These are phyloP conservation scores for Saccharomyces paradoxus DNA, from an alignment of 805 yeast genomes.

Conservation along the genomic window DNA sequence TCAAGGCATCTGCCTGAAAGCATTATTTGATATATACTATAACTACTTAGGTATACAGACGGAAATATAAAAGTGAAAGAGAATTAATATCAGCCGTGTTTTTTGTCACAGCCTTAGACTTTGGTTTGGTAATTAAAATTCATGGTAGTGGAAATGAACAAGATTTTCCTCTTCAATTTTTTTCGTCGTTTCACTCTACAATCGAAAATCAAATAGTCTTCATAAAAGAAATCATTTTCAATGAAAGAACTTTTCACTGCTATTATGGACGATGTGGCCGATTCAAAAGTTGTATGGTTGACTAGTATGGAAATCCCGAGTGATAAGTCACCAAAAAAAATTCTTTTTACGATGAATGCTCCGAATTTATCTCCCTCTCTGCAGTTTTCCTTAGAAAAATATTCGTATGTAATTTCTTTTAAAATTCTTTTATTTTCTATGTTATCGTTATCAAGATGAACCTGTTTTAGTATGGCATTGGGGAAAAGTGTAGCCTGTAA, in stretches of 20 bases:
- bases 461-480: not conserved
- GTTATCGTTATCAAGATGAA: not conserved
- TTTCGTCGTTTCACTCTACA: not conserved
- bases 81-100: not conserved
- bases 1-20: not conserved
- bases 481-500: not conserved
- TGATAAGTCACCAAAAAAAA: not conserved
- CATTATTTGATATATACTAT: not conserved
- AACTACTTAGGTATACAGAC: not conserved
- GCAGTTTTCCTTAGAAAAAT: not conserved
- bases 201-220: not conserved
- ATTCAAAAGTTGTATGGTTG: not conserved
- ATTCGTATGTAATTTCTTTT: not conserved
- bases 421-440: not conserved
- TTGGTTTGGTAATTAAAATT: not conserved
- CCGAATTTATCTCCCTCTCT: not conserved
- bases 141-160: not conserved
- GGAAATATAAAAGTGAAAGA: not conserved
- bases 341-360: not conserved
- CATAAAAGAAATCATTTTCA: not conserved
- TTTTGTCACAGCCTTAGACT: not conserved
- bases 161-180: not conserved
- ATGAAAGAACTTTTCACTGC: not conserved
- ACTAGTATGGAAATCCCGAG: not conserved
- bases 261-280: not conserved